Evolutionary conservation across 495 filamentous ascomycete genomes (phyloP), one percentile per base, ranked within the genome.

Genomic region (Lindgomyces ingoldianus): DNA sequence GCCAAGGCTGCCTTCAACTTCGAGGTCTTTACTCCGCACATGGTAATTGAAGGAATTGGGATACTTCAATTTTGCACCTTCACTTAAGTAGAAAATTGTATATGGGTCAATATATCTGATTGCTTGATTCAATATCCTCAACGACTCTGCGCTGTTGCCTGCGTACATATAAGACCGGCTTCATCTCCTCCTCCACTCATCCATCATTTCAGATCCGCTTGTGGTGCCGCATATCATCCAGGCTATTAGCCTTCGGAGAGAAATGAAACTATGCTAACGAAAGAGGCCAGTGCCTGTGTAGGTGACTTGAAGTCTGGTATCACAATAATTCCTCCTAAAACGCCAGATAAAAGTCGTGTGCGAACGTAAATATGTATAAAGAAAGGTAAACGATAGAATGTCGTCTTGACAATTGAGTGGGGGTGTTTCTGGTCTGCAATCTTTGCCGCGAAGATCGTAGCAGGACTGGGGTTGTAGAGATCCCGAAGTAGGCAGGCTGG

Each of bases 231-330:
- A n/a, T n/a, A n/a, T 55, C 48, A 24, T 9, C 3, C 9, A 19
- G 14, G 48, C 51, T 2, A 54, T 24, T 4, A 54, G n/a, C 44
- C 44, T 4, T n/a, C 44, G n/a, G 44, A 25, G 16, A 62, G 24
- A 45, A 46, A 33, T 1, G 57, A 25, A 24, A 26, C 55, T n/a
- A 44, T n/a, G n/a, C n/a, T 19, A 56, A 50, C 45, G 24, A 51
- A 29, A 56, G 29, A 57, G 52, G 57, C 29, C 11, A 44, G 21
- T 27, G 55, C 57, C 57, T 50, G 12, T 62, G 57, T 67, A 57
- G 27, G 42, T 67, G 64, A 67, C 64, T 51, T 50, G 19, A 57
- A 29, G 64, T 67, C 64, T 67, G 64, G 64, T 67, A 67, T 67
- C 64, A 61, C 58, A 48, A 60, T 0, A 50, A 42, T 16, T 41